A percentile compares a stretch with the other conserved stretches of the same genome.
These are phyloP conservation scores for Phialemonium atrogriseum DNA, from an alignment of 2,329 filamentous ascomycete species.

Conservation along the genomic window DNA sequence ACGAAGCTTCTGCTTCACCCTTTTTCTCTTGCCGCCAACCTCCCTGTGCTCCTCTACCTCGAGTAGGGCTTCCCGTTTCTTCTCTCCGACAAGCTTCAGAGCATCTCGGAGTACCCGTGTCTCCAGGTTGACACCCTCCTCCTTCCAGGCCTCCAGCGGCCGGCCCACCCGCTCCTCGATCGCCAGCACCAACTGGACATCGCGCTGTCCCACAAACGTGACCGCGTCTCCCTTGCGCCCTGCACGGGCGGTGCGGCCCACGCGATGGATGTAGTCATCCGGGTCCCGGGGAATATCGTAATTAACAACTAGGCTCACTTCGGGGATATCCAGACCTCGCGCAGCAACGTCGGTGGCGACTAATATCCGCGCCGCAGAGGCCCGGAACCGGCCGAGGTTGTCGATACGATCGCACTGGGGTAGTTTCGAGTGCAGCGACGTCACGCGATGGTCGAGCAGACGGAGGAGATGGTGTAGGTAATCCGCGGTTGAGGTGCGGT, in stretches of 20 bases:
- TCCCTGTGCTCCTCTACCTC: slow-evolving; percentile 90
- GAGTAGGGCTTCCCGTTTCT: slow-evolving; percentile 84
- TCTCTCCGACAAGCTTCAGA: slow-evolving; percentile 86
- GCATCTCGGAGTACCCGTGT: slow-evolving; percentile 76
- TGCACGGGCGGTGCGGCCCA: slow-evolving; percentile 90
- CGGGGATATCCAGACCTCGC: slow-evolving; percentile 89
- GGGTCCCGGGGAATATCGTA: slow-evolving; percentile 95
- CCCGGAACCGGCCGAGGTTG: slow-evolving; percentile 87
- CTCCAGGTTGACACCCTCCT: slow-evolving; percentile 93
- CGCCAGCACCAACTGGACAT: slow-evolving; percentile 82
- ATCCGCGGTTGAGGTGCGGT: slow-evolving; percentile 81
- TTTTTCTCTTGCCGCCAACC: slow-evolving; percentile 75
- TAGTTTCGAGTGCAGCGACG: slow-evolving; percentile 80
- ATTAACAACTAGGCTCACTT: slow-evolving; percentile 84
- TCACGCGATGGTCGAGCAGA: slow-evolving; percentile 80
- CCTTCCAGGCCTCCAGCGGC: slow-evolving; percentile 74
- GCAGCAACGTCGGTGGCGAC: slow-evolving; percentile 94
- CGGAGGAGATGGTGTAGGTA: slow-evolving; percentile 83
- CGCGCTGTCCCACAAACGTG: slow-evolving; percentile 85
- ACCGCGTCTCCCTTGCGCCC: slow-evolving; percentile 75
- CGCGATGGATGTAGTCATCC: slow-evolving; percentile 94
- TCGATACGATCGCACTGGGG: slow-evolving; percentile 76
- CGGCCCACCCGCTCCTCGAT: slow-evolving; percentile 78
- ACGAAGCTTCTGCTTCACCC: slow-evolving; percentile 49
- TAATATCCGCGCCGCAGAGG: slow-evolving; percentile 77